These are phyloP conservation scores for Syncephalastrum monosporum DNA, from an alignment of 371 early-diverging fungal genomes.

Conservation along the genomic window DNA sequence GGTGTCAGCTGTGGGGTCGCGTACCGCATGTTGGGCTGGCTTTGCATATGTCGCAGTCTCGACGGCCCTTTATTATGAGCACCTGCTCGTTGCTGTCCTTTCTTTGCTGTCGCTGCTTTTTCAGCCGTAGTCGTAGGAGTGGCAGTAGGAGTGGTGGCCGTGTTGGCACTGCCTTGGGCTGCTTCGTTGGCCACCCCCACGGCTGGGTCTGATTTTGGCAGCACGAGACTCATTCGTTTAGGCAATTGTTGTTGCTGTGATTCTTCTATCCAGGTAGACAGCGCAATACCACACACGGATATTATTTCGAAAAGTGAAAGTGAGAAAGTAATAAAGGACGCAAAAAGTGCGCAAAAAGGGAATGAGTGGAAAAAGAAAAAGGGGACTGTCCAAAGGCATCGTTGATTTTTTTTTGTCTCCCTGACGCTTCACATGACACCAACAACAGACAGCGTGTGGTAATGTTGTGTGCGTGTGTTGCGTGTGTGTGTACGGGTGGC, in stretches of 20 bases:
- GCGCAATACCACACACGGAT: no score
- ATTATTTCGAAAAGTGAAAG: neutral
- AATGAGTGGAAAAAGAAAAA: constrained; percentile 2
- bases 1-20: constrained; percentile 10
- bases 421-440: constrained; percentile 1
- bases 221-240: neutral
- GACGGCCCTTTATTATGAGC: no score
- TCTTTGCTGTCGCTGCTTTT: no score
- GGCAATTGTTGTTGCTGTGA: neutral
- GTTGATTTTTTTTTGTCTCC: neutral
- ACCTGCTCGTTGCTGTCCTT: no score
- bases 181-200: no score
- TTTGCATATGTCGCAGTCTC: constrained; percentile 25
- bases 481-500: no score
- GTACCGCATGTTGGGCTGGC: constrained; percentile 26
- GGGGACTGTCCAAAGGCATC: neutral
- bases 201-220: neutral
- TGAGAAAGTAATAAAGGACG: neutral
- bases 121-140: no score
- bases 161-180: no score
- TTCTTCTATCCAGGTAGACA: neutral
- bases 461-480: no score
- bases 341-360: neutral
- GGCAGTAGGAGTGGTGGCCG: no score
- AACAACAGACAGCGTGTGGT: no score